Evolutionary conservation across 2,329 filamentous ascomycete species (phyloP), one percentile per base, ranked within the genome.

Genomic region (Pestalotiopsis fici): DNA sequence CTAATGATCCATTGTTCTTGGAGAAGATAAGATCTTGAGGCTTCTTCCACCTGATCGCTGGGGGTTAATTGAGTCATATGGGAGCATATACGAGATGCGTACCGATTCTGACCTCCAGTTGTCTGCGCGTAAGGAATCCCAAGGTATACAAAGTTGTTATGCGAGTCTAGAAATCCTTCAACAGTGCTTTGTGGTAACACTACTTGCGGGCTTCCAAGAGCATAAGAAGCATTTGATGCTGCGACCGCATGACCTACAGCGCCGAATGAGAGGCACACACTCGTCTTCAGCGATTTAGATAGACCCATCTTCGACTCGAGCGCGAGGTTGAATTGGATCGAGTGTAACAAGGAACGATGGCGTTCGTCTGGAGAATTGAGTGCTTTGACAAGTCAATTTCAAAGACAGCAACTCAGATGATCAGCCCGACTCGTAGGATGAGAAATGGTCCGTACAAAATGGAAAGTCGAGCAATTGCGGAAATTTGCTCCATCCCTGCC

Each of bases 71-170:
- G 15, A 27, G 21, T 5, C 25, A 25, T 27, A 43, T 55, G 4
- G n/a, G 50, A 0, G 23, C 27, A 6, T 5, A n/a, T 31, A 13
- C 11, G 23, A n/a, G 5, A 28, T 28, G 57, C 69, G 9, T 71
- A 75, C 74, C 79, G 71, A 69, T 82, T 82, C 55, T 77, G 67
- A n/a, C 79, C 80, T 3, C 75, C 80, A 1, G 80, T 82, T 1
- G 79, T 78, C 7, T 76, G 76, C 23, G 80, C 80, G 66, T 77
- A 82, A 1, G 80, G 80, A 9, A 82, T 74, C 7, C 80, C 80
- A 9, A 82, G 72, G 65, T 74, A 82, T 4, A 82, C 79, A 0
- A 75, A 73, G 69, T 75, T 78, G 28, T 70, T 69, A 54, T 71
- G 75, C 54, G 71, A 74, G 64, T 82, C 81, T 6, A 72, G 75